A percentile compares a stretch with the other conserved stretches of the same genome.
These are phyloP conservation scores for Chaetomium sp. DNA, from an alignment of 2,329 filamentous ascomycete species.

Conservation along the genomic window DNA sequence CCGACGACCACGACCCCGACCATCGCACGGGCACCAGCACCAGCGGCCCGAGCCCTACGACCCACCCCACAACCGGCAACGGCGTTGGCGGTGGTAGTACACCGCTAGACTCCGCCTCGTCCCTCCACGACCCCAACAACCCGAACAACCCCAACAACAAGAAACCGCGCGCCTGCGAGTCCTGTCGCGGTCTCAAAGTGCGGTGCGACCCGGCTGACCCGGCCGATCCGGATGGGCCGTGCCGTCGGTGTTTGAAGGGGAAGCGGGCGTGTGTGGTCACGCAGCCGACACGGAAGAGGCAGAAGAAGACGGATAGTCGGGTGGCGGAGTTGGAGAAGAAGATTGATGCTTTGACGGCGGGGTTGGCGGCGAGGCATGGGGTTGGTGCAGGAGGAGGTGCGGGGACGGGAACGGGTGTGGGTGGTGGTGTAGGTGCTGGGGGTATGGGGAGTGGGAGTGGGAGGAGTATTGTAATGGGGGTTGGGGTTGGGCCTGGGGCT, in stretches of 20 bases:
- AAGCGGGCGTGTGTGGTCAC: slow-evolving; percentile 73
- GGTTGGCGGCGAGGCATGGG: slow-evolving; percentile 51
- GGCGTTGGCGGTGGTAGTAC: too few relatives aligned
- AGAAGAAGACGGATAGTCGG: slow-evolving; percentile 85
- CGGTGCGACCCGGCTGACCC: slow-evolving; percentile 70
- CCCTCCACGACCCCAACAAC: neutral
- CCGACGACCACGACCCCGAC: too few relatives aligned
- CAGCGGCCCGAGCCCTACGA: too few relatives aligned
- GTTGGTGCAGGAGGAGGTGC: neutral
- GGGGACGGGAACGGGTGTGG: neutral
- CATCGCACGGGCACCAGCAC: too few relatives aligned
- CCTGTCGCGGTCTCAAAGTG: slow-evolving; percentile 71
- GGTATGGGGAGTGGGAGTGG: neutral
- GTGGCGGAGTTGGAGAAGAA: slow-evolving; percentile 90
- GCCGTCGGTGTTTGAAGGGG: slow-evolving; percentile 73
- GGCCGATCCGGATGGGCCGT: slow-evolving; percentile 54
- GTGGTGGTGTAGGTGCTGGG: neutral
- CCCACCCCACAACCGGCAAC: too few relatives aligned
- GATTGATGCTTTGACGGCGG: slow-evolving; percentile 81
- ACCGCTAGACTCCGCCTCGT: too few relatives aligned
- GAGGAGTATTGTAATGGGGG: neutral
- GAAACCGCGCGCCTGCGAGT: slow-evolving; percentile 66
- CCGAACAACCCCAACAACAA: slow-evolving; percentile 44
- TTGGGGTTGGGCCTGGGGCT: neutral
- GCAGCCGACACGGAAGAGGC: slow-evolving; percentile 66